These are phyloP conservation scores for Aspergillus sp. DNA, from an alignment of 2,329 filamentous ascomycete genomes.

Conservation along the genomic window DNA sequence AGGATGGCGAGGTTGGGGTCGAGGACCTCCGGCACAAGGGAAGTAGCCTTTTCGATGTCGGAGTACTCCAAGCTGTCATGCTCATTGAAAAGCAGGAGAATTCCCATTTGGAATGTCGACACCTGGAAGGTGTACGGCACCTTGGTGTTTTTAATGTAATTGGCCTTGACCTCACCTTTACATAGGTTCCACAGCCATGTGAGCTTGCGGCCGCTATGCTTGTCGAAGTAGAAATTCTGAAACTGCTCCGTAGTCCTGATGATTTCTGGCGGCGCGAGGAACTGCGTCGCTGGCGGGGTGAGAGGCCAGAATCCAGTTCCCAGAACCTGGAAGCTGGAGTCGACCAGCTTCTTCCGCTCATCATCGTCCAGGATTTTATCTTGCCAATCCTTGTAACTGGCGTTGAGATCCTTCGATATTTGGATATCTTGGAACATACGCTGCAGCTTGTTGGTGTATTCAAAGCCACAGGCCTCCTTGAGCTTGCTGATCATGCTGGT, in stretches of 20 bases:
- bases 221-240: slow-evolving; percentile 83
- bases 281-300: slow-evolving; percentile 74
- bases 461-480: slow-evolving; percentile 96
- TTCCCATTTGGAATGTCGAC: slow-evolving; percentile 95
- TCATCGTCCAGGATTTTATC: slow-evolving; percentile 54
- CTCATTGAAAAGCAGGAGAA: slow-evolving; percentile 90
- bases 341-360: slow-evolving; percentile 59
- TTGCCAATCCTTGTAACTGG: slow-evolving; percentile 73
- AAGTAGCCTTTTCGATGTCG: slow-evolving; percentile 73
- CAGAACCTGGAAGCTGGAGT: slow-evolving; percentile 84
- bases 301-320: slow-evolving; percentile 98
- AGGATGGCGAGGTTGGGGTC: slow-evolving; percentile 81
- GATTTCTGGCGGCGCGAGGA: slow-evolving; percentile 78
- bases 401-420: slow-evolving; percentile 94
- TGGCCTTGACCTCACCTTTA: slow-evolving; percentile 92
- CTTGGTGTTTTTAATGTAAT: slow-evolving; percentile 82
- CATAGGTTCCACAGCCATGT: slow-evolving; percentile 98
- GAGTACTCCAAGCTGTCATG: slow-evolving; percentile 76
- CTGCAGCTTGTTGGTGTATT: slow-evolving; percentile 98
- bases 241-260: slow-evolving; percentile 84
- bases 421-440: slow-evolving; percentile 99
- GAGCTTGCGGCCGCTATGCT: slow-evolving; percentile 91
- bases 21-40: slow-evolving; percentile 68
- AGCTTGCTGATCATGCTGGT: slow-evolving; percentile 99
- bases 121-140: slow-evolving; percentile 95